phyloP scores from a whole-genome alignment of 352 stramenopile genomes.

The Globisporangium megalacanthum region DNA sequence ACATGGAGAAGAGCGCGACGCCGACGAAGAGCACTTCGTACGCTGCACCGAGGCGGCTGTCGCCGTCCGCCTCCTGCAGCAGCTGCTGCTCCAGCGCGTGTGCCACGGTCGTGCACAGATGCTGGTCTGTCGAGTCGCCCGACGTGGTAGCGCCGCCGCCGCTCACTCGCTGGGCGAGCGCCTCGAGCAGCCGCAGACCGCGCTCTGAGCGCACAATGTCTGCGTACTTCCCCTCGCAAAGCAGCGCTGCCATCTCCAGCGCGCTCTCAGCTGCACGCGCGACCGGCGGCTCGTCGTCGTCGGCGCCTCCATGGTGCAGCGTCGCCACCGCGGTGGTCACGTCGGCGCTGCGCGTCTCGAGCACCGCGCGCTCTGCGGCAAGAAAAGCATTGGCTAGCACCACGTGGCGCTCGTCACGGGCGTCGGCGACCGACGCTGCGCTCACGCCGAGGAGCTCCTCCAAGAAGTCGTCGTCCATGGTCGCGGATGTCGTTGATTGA shows the following conservation, averaged over 20 bases:
- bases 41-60: conserved; percentile 27
- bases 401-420: conserved; percentile 30
- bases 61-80: conserved; percentile 23
- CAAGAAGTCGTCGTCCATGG: conserved; percentile 56
- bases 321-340: conserved; percentile 20
- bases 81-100: conserved; percentile 34
- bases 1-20: conserved; percentile 67
- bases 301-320: neutral
- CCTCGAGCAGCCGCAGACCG: conserved; percentile 27
- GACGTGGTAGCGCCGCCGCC: conserved; percentile 4
- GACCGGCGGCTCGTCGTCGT: neutral
- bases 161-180: conserved; percentile 9
- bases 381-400: conserved; percentile 32
- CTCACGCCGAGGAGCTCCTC: conserved; percentile 56
- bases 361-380: conserved; percentile 42
- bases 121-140: conserved; percentile 21
- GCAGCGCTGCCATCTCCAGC: conserved; percentile 41
- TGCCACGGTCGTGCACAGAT: conserved; percentile 43
- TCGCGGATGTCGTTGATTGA: conserved; percentile 8
- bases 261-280: conserved; percentile 15
- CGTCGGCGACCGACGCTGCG: conserved; percentile 30
- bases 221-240: conserved; percentile 59
- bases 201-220: conserved; percentile 41
- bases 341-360: conserved; percentile 40
- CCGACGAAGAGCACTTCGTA: conserved; percentile 63